Evolutionary conservation across 495 filamentous ascomycete species (phyloP), one percentile per base, ranked within the genome.

Genomic region (Annulohypoxylon moriforme): DNA sequence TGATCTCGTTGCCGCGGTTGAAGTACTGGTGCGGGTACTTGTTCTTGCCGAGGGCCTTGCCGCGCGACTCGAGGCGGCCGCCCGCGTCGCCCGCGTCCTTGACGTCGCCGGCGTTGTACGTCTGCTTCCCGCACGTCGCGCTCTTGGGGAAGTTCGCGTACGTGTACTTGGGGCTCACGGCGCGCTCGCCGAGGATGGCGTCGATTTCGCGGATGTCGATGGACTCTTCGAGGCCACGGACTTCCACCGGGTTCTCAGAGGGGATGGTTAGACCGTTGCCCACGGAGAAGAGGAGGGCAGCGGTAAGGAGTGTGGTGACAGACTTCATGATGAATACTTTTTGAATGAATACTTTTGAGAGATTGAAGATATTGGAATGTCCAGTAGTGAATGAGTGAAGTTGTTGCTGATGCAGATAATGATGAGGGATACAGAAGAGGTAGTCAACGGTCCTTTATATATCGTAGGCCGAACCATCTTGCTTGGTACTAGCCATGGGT

Each of bases 21-120:
- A 75, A 75, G 72, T 72, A 78, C n/a, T 40, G 36, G 33, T 78
- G 76, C 1, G 76, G 76, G 59, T 78, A 78, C 24, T 68, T 73
- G 55, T 66, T 69, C 10, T 24, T 63, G 27, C 75, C 75, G 8
- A 78, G 7, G 60, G 68, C 65, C 38, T 66, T 44, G 55, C 57
- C 50, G 25, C 52, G 56, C 1, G 56, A 52, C 22, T 66, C 9
- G 10, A 78, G 68, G 9, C 67, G 64, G 60, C 76, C 75, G 6
- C 64, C 76, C 44, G 77, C 60, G 58, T 63, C 58, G 0, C 61
- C 67, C 44, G 76, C 75, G 29, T 65, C 75, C 44, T 74, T 64
- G 31, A 78, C 40, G 16, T 72, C 47, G 24, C 58, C 10, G 5
- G 47, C 31, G 31, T 14, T 68, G 68, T 74, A 77, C 34, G 24